A percentile compares a stretch with the other conserved stretches of the same genome.
Evolutionary conservation across 495 filamentous ascomycete genomes (phyloP).

Genomic region (Acidomyces sp.): DNA sequence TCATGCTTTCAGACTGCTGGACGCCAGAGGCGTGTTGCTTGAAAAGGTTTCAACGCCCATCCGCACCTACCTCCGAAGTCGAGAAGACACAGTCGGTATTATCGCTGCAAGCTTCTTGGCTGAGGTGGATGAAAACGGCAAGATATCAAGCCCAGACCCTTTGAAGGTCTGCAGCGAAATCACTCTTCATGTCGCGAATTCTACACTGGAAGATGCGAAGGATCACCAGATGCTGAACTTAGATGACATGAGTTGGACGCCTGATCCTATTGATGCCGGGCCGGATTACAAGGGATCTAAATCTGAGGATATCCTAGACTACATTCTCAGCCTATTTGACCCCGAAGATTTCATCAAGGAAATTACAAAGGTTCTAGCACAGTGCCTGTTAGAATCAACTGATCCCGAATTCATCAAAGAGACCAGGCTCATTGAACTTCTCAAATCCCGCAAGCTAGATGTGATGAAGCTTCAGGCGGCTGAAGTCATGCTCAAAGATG

Average conservation of each 20-base stretch:
- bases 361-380: conserved; percentile 70
- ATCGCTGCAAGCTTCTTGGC: conserved; percentile 78
- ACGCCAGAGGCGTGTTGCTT: conserved; percentile 81
- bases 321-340: conserved; percentile 77
- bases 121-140: conserved; percentile 40
- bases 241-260: conserved; percentile 83
- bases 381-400: conserved; percentile 57
- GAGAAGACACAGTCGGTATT: conserved; percentile 82
- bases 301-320: conserved; percentile 81
- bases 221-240: conserved; percentile 65
- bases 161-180: conserved; percentile 58
- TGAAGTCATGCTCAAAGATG: conserved; percentile 93
- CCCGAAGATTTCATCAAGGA: conserved; percentile 86
- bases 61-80: conserved; percentile 74
- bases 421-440: conserved; percentile 64
- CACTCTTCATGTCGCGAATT: conserved; percentile 47
- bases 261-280: conserved; percentile 83
- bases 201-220: conserved; percentile 12
- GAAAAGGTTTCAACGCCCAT: conserved; percentile 74
- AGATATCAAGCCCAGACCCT: conserved; percentile 18
- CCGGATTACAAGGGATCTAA: conserved; percentile 84
- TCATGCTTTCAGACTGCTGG: conserved; percentile 72
- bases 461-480: conserved; percentile 74
- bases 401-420: conserved; percentile 62
- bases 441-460: conserved; percentile 82